Conservation (phyloP, 2,329 filamentous ascomycete genomes). For the Fusarium circinatum region DNA sequence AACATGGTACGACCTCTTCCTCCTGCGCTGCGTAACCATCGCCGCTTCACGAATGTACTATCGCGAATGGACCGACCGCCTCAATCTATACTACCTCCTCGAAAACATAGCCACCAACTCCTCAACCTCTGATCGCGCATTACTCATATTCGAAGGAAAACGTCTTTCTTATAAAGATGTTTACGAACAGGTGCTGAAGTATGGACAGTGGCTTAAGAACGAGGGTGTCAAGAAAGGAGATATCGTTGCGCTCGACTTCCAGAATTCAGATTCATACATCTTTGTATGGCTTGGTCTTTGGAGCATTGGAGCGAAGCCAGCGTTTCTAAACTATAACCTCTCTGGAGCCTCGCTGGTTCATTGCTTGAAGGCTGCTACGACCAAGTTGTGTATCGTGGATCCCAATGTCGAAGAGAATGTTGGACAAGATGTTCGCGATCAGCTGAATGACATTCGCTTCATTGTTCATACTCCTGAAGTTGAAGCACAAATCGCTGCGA, state of each 20-base stretch:
- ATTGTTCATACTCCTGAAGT: slow-evolving; percentile 69
- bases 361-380: slow-evolving; percentile 75
- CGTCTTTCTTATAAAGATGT: slow-evolving; percentile 79
- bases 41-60: slow-evolving; percentile 55
- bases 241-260: slow-evolving; percentile 82
- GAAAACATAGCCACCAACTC: slow-evolving; percentile 70
- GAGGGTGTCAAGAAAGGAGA: slow-evolving; percentile 73
- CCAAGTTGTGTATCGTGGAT: slow-evolving; percentile 77
- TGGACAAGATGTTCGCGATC: slow-evolving; percentile 64
- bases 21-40: slow-evolving; percentile 66
- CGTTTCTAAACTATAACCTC: slow-evolving; percentile 90
- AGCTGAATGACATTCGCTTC: slow-evolving; percentile 64
- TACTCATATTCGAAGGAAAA: slow-evolving; percentile 75
- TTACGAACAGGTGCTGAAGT: slow-evolving; percentile 76
- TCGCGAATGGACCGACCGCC: slow-evolving; percentile 65
- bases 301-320: slow-evolving; percentile 84
- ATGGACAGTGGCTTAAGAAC: slow-evolving; percentile 79
- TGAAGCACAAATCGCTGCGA: slow-evolving; percentile 63
- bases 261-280: slow-evolving; percentile 82
- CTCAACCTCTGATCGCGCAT: slow-evolving; percentile 62
- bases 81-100: slow-evolving; percentile 80
- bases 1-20: slow-evolving; percentile 71
- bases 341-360: slow-evolving; percentile 76
- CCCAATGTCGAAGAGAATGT: slow-evolving; percentile 65
- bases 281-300: slow-evolving; percentile 82